Evolutionary conservation across 2,329 filamentous ascomycete species (phyloP).

Genomic region (Colletotrichum endophyticum): DNA sequence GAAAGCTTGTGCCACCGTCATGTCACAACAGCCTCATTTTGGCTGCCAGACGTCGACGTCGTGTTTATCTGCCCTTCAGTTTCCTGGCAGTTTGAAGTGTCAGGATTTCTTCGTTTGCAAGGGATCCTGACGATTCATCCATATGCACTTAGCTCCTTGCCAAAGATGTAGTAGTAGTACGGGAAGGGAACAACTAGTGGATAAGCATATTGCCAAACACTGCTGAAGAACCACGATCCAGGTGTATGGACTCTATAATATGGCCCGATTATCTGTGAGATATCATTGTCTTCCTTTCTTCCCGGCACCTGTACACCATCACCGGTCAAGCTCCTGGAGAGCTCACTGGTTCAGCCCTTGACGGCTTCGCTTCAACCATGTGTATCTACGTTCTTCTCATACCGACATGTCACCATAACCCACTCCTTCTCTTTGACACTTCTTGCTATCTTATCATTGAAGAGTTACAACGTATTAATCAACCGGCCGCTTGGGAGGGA

Average conservation of each 20-base stretch:
- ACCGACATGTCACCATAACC: not conserved
- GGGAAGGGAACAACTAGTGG: rapidly evolving
- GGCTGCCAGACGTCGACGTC: not conserved
- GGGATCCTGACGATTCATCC: rapidly evolving
- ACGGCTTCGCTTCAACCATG: not conserved
- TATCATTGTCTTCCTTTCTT: not conserved
- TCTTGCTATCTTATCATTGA: not conserved
- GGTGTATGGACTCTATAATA: not conserved
- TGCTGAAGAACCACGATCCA: not conserved
- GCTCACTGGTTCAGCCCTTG: not conserved
- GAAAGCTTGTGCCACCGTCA: not conserved
- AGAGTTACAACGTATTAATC: not conserved
- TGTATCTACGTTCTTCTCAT: not conserved
- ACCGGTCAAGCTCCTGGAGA: not conserved
- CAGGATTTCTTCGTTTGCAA: not conserved
- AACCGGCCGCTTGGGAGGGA: not conserved
- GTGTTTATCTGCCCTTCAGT: not conserved
- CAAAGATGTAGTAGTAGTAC: not conserved
- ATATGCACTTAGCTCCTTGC: rapidly evolving
- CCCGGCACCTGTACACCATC: not conserved
- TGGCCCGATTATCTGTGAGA: not conserved
- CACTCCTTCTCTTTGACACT: not conserved
- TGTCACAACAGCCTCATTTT: not conserved
- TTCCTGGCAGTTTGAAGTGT: not conserved
- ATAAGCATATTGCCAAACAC: not conserved